Conservation (phyloP, 805 yeast species). For the Torulaspora delbrueckii region DNA sequence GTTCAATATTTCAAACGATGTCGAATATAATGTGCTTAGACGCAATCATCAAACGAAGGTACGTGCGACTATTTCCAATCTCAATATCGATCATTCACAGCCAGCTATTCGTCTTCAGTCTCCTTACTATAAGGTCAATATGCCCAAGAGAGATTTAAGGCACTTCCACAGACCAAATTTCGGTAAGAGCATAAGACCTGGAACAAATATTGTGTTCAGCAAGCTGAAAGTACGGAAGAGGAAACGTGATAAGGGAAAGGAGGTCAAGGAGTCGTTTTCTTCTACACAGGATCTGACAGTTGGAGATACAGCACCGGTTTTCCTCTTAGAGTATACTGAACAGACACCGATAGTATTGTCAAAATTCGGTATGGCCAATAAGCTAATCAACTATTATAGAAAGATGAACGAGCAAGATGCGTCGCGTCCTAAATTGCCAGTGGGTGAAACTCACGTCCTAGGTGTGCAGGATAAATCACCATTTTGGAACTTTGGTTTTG, state of each 20-base stretch:
- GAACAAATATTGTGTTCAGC: slow-evolving; percentile 68
- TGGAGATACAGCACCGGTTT: slow-evolving; percentile 75
- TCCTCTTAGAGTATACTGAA: slow-evolving; percentile 85
- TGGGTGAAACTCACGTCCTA: slow-evolving; percentile 92
- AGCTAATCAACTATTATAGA: slow-evolving; percentile 86
- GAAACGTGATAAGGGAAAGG: slow-evolving; percentile 85
- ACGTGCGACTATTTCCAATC: slow-evolving; percentile 85
- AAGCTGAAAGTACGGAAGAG: slow-evolving; percentile 73
- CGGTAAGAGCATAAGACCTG: slow-evolving; percentile 57
- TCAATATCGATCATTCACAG: slow-evolving; percentile 84
- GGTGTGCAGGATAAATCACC: slow-evolving; percentile 97
- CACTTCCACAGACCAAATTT: slow-evolving; percentile 78
- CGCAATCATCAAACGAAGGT: slow-evolving; percentile 87
- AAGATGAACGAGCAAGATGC: slow-evolving; percentile 76
- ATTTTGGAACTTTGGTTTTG: slow-evolving; percentile 97
- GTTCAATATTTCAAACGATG: slow-evolving; percentile 85
- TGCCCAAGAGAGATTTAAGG: slow-evolving; percentile 63
- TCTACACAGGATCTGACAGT: slow-evolving; percentile 70
- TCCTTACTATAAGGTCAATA: slow-evolving; percentile 80
- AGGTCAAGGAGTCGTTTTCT: slow-evolving; percentile 66
- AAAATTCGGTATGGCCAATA: slow-evolving; percentile 94
- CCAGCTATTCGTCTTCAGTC: slow-evolving; percentile 85
- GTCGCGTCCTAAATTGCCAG: slow-evolving; percentile 76
- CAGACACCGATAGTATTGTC: slow-evolving; percentile 78
- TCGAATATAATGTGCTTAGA: slow-evolving; percentile 73